phyloP scores from a whole-genome alignment of 169 alveolate genomes.

The Plasmodium coatneyi region DNA sequence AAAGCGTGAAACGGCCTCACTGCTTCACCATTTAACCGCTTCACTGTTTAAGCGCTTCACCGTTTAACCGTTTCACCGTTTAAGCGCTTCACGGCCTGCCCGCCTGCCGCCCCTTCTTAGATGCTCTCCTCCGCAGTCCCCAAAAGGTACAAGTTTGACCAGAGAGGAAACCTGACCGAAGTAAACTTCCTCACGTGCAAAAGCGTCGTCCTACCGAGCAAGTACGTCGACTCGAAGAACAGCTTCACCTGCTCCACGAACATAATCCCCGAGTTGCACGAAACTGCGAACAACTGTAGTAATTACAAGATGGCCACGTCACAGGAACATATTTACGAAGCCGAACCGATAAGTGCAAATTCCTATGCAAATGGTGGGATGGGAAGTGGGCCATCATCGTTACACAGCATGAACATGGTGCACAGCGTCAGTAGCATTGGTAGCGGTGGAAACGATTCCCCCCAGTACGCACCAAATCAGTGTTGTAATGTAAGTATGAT shows the following conservation, averaged over 20 bases:
- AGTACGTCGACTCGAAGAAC: slow-evolving; percentile 19
- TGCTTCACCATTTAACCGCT: not conserved
- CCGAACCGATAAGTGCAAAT: slow-evolving; percentile 10
- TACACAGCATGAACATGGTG: not conserved
- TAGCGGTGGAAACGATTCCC: not conserved
- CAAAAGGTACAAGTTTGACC: slow-evolving; percentile 48
- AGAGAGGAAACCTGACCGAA: slow-evolving; percentile 49
- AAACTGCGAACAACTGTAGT: slow-evolving; percentile 1
- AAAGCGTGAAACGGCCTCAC: not conserved
- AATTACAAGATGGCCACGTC: slow-evolving; percentile 12
- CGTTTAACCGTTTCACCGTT: not conserved
- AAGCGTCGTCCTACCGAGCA: slow-evolving; percentile 18
- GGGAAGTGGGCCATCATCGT: not conserved
- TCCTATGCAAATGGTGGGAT: not conserved
- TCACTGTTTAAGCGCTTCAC: too few species aligned
- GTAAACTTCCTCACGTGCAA: slow-evolving; percentile 38
- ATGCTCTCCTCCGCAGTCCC: slow-evolving; percentile 60
- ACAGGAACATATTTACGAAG: slow-evolving; percentile 43
- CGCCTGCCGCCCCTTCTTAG: slow-evolving; percentile 9
- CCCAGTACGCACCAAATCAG: slow-evolving; percentile 10
- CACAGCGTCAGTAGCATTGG: not conserved
- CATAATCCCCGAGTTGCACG: slow-evolving; percentile 13
- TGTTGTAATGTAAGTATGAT: not conserved
- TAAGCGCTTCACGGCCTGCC: not conserved
- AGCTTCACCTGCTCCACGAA: slow-evolving; percentile 43